Conservation (phyloP, 345 rosid species). For the Eucalyptus coolabah region DNA sequence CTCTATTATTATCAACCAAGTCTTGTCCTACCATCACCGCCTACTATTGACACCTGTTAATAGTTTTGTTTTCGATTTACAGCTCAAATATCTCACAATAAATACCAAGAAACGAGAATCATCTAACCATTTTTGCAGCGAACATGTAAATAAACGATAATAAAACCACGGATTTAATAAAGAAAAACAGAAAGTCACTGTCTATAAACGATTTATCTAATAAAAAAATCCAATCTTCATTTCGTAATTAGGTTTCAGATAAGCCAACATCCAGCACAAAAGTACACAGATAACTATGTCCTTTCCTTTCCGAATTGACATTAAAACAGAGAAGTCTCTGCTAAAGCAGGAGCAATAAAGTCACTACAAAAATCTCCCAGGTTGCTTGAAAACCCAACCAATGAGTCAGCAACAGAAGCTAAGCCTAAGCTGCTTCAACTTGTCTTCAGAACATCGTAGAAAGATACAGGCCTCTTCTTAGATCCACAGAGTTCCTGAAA, state of each 20-base stretch:
- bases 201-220: not conserved
- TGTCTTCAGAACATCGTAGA: constrained; percentile 40
- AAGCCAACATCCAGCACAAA: not conserved
- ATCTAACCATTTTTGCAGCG: not conserved
- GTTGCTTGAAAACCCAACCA: not conserved
- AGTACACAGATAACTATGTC: not conserved
- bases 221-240: not conserved
- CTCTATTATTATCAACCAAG: not conserved
- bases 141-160: not conserved
- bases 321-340: not conserved
- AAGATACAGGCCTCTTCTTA: constrained; percentile 54
- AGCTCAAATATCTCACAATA: not conserved
- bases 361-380: not conserved
- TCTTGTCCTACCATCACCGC: not conserved
- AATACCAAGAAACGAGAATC: not conserved
- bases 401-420: not conserved
- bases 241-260: not conserved
- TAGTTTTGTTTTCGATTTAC: not conserved
- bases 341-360: not conserved
- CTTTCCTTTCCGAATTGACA: not conserved
- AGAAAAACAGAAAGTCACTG: not conserved
- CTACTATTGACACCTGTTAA: not conserved
- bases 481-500: constrained; percentile 51
- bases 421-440: not conserved
- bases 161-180: not conserved